Evolutionary conservation across 768 basidiomycete species (phyloP).

Genomic region (Imleria badia): DNA sequence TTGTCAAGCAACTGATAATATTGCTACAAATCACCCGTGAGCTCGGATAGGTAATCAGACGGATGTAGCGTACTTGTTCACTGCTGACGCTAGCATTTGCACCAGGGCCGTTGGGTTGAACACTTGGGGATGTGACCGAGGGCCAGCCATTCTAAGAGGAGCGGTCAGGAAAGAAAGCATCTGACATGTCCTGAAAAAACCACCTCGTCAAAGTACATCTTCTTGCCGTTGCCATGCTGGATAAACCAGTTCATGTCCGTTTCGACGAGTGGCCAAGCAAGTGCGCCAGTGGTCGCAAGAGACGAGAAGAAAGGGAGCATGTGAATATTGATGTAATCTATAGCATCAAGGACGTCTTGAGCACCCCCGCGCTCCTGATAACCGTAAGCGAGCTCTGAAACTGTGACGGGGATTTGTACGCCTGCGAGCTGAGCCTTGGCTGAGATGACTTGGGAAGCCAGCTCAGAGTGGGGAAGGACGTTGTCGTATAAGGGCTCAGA

Average conservation of each 20-base stretch:
- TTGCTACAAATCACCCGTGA: slow-evolving; percentile 25
- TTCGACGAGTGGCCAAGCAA: slow-evolving; percentile 64
- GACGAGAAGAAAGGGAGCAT: slow-evolving; percentile 66
- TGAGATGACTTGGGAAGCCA: slow-evolving; percentile 50
- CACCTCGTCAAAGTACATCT: slow-evolving; percentile 74
- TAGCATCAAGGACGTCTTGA: slow-evolving; percentile 52
- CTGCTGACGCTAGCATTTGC: slow-evolving; percentile 62
- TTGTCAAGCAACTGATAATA: slow-evolving; percentile 65
- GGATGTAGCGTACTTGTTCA: slow-evolving; percentile 47
- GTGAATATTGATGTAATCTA: slow-evolving; percentile 67
- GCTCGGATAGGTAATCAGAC: background rate
- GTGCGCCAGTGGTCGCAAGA: slow-evolving; percentile 40
- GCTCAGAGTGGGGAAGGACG: slow-evolving; percentile 47
- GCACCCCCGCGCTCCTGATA: slow-evolving; percentile 55
- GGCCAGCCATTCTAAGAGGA: slow-evolving; percentile 74
- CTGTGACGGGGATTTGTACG: slow-evolving; percentile 65
- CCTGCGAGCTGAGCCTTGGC: slow-evolving; percentile 50
- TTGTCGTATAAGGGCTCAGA: slow-evolving; percentile 69
- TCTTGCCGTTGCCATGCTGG: slow-evolving; percentile 61
- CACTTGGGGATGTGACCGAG: slow-evolving; percentile 55
- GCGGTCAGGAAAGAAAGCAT: background rate
- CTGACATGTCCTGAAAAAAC: slow-evolving; percentile 1
- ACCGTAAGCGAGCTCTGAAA: slow-evolving; percentile 64
- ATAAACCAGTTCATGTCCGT: slow-evolving; percentile 68
- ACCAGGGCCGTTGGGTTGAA: slow-evolving; percentile 61